Base-by-base conservation (phyloP, 108 stramenopile genomes). In the Cyclotella atomus region DNA sequence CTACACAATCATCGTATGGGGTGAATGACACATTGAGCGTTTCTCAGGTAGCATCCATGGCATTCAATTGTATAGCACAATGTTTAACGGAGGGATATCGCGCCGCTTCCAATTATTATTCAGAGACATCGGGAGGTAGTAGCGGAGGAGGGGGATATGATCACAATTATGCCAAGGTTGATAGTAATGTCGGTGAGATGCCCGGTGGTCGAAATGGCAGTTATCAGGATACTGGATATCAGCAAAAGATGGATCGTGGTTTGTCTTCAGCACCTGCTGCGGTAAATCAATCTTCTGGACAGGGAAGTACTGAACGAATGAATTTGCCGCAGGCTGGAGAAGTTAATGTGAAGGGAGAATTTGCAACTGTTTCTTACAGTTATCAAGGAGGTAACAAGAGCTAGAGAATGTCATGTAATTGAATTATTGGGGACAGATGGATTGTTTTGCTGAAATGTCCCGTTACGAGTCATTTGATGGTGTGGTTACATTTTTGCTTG, bases 51-150 rank as follows among this genome's bases (percentile, higher is more conserved):
- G 73, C 65, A n/a, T 66, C 73, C 29, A 44, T 75, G 73, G 55
- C 73, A 24, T 66, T 75, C 10, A 59, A 35, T 49, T 75, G 73
- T 36, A 59, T 75, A 20, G 56, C 65, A 5, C 64, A 75, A 35
- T 75, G 73, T 59, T 33, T 75, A 24, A 75, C 73, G 29, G 73
- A 75, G 33, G 73, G 73, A 46, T 75, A 75, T 59, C 73, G 73
- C 21, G 73, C 73, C 20, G 73, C 73, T 47, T 75, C 73, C 12
- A 66, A 36, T 24, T 75, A 75, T 36, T 75, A 75, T 44, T 52
- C 21, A 36, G 34, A 47, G n/a, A n/a, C n/a, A n/a, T n/a, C n/a
- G n/a, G n/a, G n/a, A 8, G 23, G 55, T 64, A 20, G 56, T 41
- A 9, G 9, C 0, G 34, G 54, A 23, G 45, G 43, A 12, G 45